Evolutionary conservation across 306 rosid species (phyloP).

Genomic region (Rubus idaeus): DNA sequence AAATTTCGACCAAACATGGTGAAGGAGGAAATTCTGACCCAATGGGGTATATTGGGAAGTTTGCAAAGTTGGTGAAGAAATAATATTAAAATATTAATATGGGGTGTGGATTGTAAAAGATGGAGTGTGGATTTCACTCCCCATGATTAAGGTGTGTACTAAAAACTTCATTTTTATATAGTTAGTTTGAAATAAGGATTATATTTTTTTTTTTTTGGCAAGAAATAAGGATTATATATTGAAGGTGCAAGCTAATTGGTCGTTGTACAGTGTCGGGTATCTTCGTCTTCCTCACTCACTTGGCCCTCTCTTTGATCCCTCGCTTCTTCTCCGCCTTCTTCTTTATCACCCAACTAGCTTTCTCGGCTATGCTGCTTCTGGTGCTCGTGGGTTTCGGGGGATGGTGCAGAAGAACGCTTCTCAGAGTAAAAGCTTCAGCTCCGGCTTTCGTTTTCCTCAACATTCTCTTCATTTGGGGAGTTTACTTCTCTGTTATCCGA

Average conservation of each 20-base stretch:
- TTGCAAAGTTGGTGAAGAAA: too few relatives aligned
- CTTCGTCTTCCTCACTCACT: conserved; percentile 33
- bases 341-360: conserved; percentile 32
- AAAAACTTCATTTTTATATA: too few relatives aligned
- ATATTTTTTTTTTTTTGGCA: too few relatives aligned
- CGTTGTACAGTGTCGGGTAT: conserved; percentile 30
- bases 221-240: too few relatives aligned
- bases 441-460: conserved; percentile 50
- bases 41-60: too few relatives aligned
- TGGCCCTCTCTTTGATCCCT: conserved; percentile 34
- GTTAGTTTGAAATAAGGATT: too few relatives aligned
- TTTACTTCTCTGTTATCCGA: conserved; percentile 38
- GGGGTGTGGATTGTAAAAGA: too few relatives aligned
- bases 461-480: conserved; percentile 41
- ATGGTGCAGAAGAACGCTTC: conserved; percentile 35
- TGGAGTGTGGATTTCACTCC: too few relatives aligned
- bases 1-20: too few relatives aligned
- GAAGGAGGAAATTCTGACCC: too few relatives aligned
- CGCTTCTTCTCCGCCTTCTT: conserved; percentile 33
- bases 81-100: too few relatives aligned
- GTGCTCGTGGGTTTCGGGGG: conserved; percentile 33
- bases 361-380: conserved; percentile 44
- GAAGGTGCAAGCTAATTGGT: conserved; percentile 17
- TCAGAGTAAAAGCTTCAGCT: conserved; percentile 36
- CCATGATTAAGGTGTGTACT: too few relatives aligned